These are phyloP conservation scores for Ehretia macrophylla DNA, from an alignment of 257 asterid species.

Conservation along the genomic window DNA sequence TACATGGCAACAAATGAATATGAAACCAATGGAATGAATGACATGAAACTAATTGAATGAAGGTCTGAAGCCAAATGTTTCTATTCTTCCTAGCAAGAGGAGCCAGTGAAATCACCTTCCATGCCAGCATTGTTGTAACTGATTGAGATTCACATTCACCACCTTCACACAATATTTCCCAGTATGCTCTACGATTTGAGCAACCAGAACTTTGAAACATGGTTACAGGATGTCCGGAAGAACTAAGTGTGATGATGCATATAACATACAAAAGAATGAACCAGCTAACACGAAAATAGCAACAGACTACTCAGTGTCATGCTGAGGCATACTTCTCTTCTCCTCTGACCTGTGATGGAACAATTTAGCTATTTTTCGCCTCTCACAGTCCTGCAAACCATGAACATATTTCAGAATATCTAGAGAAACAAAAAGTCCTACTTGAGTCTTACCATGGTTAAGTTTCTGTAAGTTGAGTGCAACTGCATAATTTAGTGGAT, in stretches of 20 bases:
- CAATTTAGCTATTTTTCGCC: conserved; percentile 86
- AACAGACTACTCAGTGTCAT: conserved; percentile 41
- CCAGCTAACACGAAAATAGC: conserved; percentile 16
- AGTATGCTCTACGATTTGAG: too few relatives aligned
- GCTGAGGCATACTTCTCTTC: conserved; percentile 42
- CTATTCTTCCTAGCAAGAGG: not conserved
- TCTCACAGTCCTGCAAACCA: conserved; percentile 85
- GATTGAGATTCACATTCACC: conserved; percentile 6
- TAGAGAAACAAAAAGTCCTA: not conserved
- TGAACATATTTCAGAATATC: not conserved
- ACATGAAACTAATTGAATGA: too few relatives aligned
- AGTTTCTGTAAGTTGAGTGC: too few relatives aligned
- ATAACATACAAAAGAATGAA: conserved; percentile 28
- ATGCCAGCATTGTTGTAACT: not conserved
- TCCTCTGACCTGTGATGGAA: conserved; percentile 82
- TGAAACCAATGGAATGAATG: too few relatives aligned
- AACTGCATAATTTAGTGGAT: not conserved
- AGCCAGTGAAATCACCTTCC: not conserved
- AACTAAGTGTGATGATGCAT: not conserved
- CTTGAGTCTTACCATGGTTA: not conserved
- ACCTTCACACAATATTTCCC: conserved; percentile 13
- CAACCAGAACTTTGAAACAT: too few relatives aligned
- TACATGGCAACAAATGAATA: too few relatives aligned
- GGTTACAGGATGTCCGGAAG: too few relatives aligned
- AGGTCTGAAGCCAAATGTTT: not conserved